Base-by-base conservation (phyloP, 2,329 filamentous ascomycete species). In the Fulvia fulva region DNA sequence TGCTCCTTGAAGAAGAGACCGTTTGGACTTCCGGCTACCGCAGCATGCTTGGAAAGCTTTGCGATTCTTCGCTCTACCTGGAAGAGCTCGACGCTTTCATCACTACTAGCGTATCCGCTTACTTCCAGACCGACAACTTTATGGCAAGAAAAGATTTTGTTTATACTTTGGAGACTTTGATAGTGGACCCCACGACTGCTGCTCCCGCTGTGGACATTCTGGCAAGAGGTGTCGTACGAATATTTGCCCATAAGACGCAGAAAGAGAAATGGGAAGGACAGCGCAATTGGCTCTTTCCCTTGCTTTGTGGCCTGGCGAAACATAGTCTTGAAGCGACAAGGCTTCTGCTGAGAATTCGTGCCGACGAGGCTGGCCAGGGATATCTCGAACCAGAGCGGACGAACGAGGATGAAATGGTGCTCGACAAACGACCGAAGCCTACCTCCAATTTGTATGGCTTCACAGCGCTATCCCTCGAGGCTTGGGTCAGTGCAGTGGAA, bases 201-300 rank as follows among this genome's bases (percentile, higher is more conserved):
- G 51, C 49, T 3, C 50, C 62, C n/a, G 57, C 56, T 7, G 47
- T 61, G 8, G 62, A 65, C 22, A 49, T 63, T 7, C 60, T 66
- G 5, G 52, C 64, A 8, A 63, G 58, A 49, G 64, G 64, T 19
- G 56, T 66, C 21, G 56, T 64, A 34, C 53, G 51, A 23, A 63
- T 66, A 14, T 66, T 66, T 32, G 63, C 57, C 23, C 55, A 66
- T 53, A 66, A 66, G 46, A 64, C 59, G 30, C 60, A 63, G 34
- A 66, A 66, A 51, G 60, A 61, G 49, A 66, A 66, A 34, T 66
- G 64, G 64, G 64, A 60, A 41, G 55, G 50, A 7, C 62, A 66
- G 55, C 53, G 64, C n/a, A 63, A 66, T 30, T 63, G 64, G 64
- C 57, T 64, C 2, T 66, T 66, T 37, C 64, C 64, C 14, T 54